Base-by-base conservation (phyloP, 2,329 filamentous ascomycete species). In the Exophiala sideris region DNA sequence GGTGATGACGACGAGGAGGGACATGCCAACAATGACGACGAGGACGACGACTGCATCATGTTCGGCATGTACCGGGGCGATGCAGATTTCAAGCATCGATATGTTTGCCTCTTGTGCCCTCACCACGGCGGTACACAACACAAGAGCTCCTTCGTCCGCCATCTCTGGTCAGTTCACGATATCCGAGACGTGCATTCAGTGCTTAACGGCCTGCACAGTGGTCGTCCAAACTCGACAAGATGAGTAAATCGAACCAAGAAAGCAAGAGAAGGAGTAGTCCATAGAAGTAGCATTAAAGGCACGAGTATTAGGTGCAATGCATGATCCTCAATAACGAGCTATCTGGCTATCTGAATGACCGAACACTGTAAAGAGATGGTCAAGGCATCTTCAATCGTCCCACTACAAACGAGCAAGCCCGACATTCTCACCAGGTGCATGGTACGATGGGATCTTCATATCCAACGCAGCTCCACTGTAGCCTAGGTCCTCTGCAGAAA, bases 391-490 rank as follows among this genome's bases (percentile, higher is more conserved):
- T 29, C 24, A 8, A 11, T 12, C 16, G 9, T 9, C 32, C 3
- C 10, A 32, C 51, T 59, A 67, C 62, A 73, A 59, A 12, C 69
- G 64, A 5, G 66, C 60, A 29, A 72, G 64, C 32, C 67, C 65
- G 10, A 66, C 58, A 38, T 61, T 54, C 54, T 73, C 70, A 33
- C 60, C 60, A 16, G 58, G 58, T 14, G 35, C 82, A 56, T 85
- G 71, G 65, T 86, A 86, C 8, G 74, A 76, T 1, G 84, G 84
- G 3, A 86, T 86, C 72, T 84, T 87, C 88, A 92, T 92, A 39
- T 90, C 84, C 58, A 92, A 75, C 8, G 84, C 87, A 29, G 77
- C 76, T 29, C 88, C 88, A 34, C 80, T 84, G 71, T 91, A 90
- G 3, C 85, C 87, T 14, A 91, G 73, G 60, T 91, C 87, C 70